Conservation (phyloP, 768 basidiomycete species). For the Thelephora ganbajun region DNA sequence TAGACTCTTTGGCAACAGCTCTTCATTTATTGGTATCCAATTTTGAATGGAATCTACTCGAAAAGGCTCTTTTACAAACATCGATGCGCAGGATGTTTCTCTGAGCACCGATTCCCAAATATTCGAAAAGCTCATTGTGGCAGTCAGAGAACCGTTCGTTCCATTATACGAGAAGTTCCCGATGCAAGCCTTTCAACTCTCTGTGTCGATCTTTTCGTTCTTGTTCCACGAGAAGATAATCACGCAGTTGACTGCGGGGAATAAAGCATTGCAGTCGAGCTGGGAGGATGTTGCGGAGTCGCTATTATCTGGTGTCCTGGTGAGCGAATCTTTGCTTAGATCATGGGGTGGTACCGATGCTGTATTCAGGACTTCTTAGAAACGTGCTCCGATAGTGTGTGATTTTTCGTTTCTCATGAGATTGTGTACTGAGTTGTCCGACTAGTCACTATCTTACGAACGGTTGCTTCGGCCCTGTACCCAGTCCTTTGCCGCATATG, state of each 20-base stretch:
- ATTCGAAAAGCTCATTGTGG: background rate
- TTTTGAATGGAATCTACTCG: background rate
- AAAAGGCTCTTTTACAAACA: background rate
- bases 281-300: background rate
- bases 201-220: background rate
- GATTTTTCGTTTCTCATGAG: background rate
- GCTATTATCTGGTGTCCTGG: background rate
- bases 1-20: background rate
- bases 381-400: background rate
- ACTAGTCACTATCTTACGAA: background rate
- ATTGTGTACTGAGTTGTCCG: background rate
- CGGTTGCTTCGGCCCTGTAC: background rate
- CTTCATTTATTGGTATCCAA: background rate
- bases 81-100: background rate
- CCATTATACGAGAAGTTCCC: background rate
- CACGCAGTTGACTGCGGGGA: background rate
- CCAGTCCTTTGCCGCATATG: background rate
- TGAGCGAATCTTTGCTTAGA: background rate
- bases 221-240: background rate
- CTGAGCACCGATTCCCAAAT: background rate
- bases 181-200: background rate
- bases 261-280: background rate
- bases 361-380: background rate
- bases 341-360: background rate
- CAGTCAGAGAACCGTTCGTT: background rate